phyloP scores from a whole-genome alignment of 768 basidiomycete species.

The Dentipellis sp. region DNA sequence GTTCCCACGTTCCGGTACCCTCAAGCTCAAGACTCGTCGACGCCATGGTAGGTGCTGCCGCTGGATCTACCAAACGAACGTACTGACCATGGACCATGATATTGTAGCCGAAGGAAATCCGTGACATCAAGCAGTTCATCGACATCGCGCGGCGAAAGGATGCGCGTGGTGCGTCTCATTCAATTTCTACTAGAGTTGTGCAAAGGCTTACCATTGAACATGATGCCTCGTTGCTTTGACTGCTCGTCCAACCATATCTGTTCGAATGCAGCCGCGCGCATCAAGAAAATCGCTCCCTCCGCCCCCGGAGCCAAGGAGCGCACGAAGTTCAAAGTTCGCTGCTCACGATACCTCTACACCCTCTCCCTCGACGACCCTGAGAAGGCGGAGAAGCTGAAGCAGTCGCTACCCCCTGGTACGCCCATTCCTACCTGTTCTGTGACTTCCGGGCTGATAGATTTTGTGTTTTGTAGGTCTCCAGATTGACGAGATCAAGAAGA shows the following conservation, averaged over 20 bases:
- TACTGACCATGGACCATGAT: background rate
- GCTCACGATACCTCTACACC: constrained; percentile 97
- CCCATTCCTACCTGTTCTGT: constrained; percentile 6
- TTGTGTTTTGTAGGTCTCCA: constrained; percentile 43
- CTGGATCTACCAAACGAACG: background rate
- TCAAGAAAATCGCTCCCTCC: constrained; percentile 85
- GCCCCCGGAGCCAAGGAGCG: constrained; percentile 60
- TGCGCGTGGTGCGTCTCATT: constrained; percentile 70
- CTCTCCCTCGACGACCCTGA: constrained; percentile 91
- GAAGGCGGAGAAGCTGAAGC: constrained; percentile 97
- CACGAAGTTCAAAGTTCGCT: constrained; percentile 99
- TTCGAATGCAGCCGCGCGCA: constrained; percentile 71
- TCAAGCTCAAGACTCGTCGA: background rate
- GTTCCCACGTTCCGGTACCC: background rate
- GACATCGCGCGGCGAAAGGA: constrained; percentile 96
- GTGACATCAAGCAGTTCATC: constrained; percentile 98
- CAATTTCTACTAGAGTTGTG: too few relatives aligned
- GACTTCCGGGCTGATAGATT: background rate
- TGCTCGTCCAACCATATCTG: background rate
- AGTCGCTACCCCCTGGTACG: constrained; percentile 90
- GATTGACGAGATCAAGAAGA: constrained; percentile 63
- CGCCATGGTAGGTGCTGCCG: background rate
- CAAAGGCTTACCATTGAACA: too few relatives aligned
- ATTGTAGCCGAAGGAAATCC: constrained; percentile 88
- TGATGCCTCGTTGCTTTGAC: background rate